These are phyloP conservation scores for Boletus sensibilis DNA, from an alignment of 768 basidiomycete genomes.

Conservation along the genomic window DNA sequence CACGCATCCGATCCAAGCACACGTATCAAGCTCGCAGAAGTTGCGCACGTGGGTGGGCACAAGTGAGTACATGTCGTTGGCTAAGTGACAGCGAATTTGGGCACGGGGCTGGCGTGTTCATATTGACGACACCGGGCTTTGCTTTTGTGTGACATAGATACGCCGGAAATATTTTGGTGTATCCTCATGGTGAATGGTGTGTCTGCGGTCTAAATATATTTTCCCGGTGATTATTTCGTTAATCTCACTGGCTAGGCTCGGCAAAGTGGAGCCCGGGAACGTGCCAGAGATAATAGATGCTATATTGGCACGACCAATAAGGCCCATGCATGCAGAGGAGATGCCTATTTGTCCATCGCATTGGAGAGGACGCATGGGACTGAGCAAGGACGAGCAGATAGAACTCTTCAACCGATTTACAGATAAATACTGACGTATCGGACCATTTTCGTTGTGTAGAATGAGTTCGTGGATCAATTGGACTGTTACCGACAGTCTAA, in stretches of 20 bases:
- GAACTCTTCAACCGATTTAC: constrained; percentile 29
- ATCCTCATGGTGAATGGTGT: constrained; percentile 73
- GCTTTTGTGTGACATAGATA: constrained; percentile 40
- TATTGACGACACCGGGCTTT: not conserved
- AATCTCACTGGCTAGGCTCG: constrained; percentile 48
- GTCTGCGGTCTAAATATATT: constrained; percentile 16
- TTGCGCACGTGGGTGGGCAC: constrained; percentile 83
- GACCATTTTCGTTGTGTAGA: not conserved
- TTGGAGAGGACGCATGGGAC: constrained; percentile 75
- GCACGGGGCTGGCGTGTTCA: not conserved
- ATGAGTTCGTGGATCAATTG: not conserved
- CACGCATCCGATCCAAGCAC: constrained; percentile 27
- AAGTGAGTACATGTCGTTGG: constrained; percentile 47
- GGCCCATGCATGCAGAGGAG: constrained; percentile 29
- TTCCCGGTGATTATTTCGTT: not conserved
- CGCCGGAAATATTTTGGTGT: constrained; percentile 68
- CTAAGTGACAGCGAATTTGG: not conserved
- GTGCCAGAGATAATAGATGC: constrained; percentile 53
- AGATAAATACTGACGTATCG: not conserved
- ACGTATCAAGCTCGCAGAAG: constrained; percentile 54
- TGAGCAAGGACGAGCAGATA: constrained; percentile 57
- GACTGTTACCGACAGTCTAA: not conserved
- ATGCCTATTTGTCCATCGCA: constrained; percentile 44
- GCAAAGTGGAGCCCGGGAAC: constrained; percentile 55
- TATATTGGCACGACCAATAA: constrained; percentile 34